Conservation (phyloP, 202 grass and related monocot genomes). For the Hordeum pubiflorum region DNA sequence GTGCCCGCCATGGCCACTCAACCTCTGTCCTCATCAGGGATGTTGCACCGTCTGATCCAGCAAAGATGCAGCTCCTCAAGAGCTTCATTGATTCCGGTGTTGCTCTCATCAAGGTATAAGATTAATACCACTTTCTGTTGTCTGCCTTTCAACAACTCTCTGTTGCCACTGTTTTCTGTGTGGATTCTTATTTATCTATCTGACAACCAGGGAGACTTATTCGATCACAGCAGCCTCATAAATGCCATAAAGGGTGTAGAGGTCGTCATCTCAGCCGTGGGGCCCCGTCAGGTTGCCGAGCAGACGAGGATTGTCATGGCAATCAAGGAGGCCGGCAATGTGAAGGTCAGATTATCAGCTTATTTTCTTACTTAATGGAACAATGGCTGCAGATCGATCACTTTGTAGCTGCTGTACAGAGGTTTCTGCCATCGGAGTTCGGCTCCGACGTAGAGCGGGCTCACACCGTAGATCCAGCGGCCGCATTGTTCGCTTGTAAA, state of each 20-base stretch:
- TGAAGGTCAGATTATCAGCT: slow-evolving; percentile 34
- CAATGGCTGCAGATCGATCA: too few relatives aligned
- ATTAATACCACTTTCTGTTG: too few relatives aligned
- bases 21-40: not conserved
- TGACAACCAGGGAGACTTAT: slow-evolving; percentile 37
- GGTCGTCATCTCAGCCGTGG: slow-evolving; percentile 48
- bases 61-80: not conserved
- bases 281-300: slow-evolving; percentile 32
- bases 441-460: slow-evolving; percentile 46
- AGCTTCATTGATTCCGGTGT: not conserved
- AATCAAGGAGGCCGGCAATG: slow-evolving; percentile 50
- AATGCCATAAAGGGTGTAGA: slow-evolving; percentile 31
- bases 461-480: slow-evolving; percentile 24
- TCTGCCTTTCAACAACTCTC: too few relatives aligned
- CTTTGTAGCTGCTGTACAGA: slow-evolving; percentile 21
- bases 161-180: too few relatives aligned
- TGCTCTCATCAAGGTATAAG: not conserved
- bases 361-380: not conserved
- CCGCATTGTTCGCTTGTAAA: slow-evolving; percentile 24
- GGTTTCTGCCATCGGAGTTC: slow-evolving; percentile 57
- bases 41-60: not conserved
- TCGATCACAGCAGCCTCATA: slow-evolving; percentile 41
- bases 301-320: slow-evolving; percentile 46
- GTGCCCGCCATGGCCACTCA: not conserved
- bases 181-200: too few relatives aligned